Evolutionary conservation across 345 rosid species (phyloP).

Genomic region (Salix viminalis): DNA sequence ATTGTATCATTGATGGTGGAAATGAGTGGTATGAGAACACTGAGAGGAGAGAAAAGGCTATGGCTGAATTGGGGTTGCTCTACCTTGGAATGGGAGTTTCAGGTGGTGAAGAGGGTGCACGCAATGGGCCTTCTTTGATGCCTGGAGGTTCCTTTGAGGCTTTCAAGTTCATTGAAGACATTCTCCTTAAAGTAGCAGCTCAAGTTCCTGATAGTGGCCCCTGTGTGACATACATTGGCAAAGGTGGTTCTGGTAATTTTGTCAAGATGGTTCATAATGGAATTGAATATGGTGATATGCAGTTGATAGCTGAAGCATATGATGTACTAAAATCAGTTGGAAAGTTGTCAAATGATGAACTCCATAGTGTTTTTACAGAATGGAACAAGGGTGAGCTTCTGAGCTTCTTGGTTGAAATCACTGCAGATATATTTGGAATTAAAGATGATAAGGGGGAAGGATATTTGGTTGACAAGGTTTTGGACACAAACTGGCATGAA

Average conservation of each 20-base stretch:
- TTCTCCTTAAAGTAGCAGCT: slow-evolving; percentile 90
- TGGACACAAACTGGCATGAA: slow-evolving; percentile 98
- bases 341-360: slow-evolving; percentile 79
- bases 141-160: slow-evolving; percentile 93
- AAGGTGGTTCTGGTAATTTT: slow-evolving; percentile 93
- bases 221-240: slow-evolving; percentile 81
- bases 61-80: slow-evolving; percentile 63
- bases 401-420: slow-evolving; percentile 92
- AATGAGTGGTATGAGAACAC: slow-evolving; percentile 98
- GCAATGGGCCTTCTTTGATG: slow-evolving; percentile 90
- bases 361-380: slow-evolving; percentile 58
- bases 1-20: slow-evolving; percentile 93
- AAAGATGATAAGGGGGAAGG: slow-evolving; percentile 87
- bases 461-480: slow-evolving; percentile 79
- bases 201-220: slow-evolving; percentile 93
- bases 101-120: slow-evolving; percentile 98
- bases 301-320: slow-evolving; percentile 88
- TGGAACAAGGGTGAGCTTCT: slow-evolving; percentile 96
- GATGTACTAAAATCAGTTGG: slow-evolving; percentile 86
- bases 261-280: slow-evolving; percentile 98
- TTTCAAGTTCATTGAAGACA: slow-evolving; percentile 78
- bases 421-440: slow-evolving; percentile 82
- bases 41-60: slow-evolving; percentile 75
- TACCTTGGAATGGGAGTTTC: slow-evolving; percentile 99
- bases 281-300: slow-evolving; percentile 96